Percentiles rank a stretch among this genome's conserved stretches.
Conservation (phyloP, 495 filamentous ascomycete genomes). For the Tuber microsphaerosporum region DNA sequence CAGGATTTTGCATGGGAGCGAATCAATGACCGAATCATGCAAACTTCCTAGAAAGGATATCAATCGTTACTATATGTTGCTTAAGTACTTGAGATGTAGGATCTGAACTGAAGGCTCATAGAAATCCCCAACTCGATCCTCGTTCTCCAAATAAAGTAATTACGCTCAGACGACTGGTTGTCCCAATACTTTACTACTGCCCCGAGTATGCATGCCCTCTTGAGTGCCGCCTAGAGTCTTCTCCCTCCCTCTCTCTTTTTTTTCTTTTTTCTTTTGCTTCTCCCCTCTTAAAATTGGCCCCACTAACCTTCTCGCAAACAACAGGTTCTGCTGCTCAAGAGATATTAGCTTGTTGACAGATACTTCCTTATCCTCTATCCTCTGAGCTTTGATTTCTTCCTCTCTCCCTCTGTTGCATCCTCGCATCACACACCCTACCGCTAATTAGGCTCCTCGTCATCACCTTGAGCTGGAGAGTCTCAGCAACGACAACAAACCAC, state of each 20-base stretch:
- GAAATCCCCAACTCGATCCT: too few relatives aligned
- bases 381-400: neutral
- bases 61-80: too few relatives aligned
- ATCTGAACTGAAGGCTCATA: too few relatives aligned
- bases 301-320: neutral
- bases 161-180: too few relatives aligned
- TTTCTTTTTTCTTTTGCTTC: neutral
- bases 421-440: neutral
- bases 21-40: too few relatives aligned
- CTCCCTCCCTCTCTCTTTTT: neutral
- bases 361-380: neutral
- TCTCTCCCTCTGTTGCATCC: constrained; percentile 1
- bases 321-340: neutral
- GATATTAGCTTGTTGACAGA: neutral
- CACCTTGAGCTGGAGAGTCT: neutral
- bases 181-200: too few relatives aligned
- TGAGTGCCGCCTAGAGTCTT: neutral
- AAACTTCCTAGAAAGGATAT: too few relatives aligned
- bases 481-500: constrained; percentile 1
- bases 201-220: too few relatives aligned
- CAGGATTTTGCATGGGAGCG: too few relatives aligned
- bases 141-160: too few relatives aligned
- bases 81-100: too few relatives aligned
- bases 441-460: neutral
- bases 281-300: neutral